These are phyloP conservation scores for Teunomyces panamensis DNA, from an alignment of 805 yeast species.

Conservation along the genomic window DNA sequence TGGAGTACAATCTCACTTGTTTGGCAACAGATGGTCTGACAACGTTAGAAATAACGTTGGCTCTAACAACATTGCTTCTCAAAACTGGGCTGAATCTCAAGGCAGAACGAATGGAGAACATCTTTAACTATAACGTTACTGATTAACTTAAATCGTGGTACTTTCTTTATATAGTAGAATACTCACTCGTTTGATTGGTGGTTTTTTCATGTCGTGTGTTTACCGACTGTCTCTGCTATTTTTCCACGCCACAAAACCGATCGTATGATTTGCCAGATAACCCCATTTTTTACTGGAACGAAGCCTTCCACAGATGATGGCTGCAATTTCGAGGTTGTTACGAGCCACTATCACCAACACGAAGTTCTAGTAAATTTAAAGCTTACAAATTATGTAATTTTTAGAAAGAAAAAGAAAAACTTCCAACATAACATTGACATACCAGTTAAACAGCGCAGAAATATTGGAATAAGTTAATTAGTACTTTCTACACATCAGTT, in stretches of 20 bases:
- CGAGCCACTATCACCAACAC: too few species aligned
- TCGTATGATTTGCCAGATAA: conserved; percentile 1
- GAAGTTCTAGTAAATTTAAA: too few species aligned
- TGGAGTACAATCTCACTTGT: conserved; percentile 64
- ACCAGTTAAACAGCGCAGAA: too few species aligned
- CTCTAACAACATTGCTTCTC: conserved; percentile 31
- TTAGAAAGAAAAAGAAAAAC: too few species aligned
- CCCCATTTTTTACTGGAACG: background rate
- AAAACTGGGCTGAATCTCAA: conserved; percentile 36
- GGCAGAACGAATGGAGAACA: conserved; percentile 44
- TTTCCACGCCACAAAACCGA: conserved; percentile 2
- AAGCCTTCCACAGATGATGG: background rate
- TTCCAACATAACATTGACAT: too few species aligned
- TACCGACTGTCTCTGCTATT: background rate
- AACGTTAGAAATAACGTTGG: conserved; percentile 29
- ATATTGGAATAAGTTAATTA: too few species aligned
- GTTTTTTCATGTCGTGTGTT: background rate
- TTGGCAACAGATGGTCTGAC: conserved; percentile 21
- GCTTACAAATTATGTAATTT: too few species aligned
- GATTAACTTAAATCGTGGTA: background rate
- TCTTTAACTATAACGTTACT: conserved; percentile 8
- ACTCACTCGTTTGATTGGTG: conserved; percentile 3
- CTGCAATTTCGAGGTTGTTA: background rate
- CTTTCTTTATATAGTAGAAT: background rate
- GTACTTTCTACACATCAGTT: too few species aligned